Percentiles rank a stretch among this genome's conserved stretches.
Evolutionary conservation across 2,329 filamentous ascomycete genomes (phyloP).

Genomic region (Ophiocordyceps camponoti-leonardi): DNA sequence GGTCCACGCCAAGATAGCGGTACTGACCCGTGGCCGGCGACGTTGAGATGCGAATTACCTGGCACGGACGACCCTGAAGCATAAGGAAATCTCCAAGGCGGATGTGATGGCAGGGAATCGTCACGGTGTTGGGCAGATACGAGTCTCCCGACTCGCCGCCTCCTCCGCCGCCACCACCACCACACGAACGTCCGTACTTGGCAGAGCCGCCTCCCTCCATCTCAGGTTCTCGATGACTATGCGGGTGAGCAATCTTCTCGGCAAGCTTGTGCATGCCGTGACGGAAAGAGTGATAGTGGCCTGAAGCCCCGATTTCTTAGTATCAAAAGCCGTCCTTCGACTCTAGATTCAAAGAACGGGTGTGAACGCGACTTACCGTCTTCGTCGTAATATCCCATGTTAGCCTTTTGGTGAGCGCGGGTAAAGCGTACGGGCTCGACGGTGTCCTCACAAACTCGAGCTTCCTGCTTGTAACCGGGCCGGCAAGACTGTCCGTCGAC

Average conservation of each 20-base stretch:
- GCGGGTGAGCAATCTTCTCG: conserved; percentile 33
- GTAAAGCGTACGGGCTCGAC: conserved; percentile 34
- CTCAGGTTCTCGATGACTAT: conserved; percentile 28
- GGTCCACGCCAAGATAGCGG: conserved; percentile 97
- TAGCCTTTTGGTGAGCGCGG: conserved; percentile 27
- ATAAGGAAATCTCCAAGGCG: conserved; percentile 97
- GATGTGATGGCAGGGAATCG: conserved; percentile 98
- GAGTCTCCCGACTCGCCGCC: conserved; percentile 12
- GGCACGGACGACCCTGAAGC: conserved; percentile 96
- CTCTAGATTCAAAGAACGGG: background rate
- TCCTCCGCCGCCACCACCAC: background rate
- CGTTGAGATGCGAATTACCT: conserved; percentile 99
- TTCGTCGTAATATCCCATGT: conserved; percentile 51
- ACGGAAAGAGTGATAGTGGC: conserved; percentile 42
- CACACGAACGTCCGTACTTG: background rate
- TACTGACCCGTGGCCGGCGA: conserved; percentile 97
- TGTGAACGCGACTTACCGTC: conserved; percentile 27
- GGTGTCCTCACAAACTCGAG: conserved; percentile 48
- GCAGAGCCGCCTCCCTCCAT: background rate
- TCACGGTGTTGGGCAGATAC: conserved; percentile 63
- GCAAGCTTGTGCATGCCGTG: conserved; percentile 37
- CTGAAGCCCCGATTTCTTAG: conserved; percentile 14
- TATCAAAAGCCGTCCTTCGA: background rate
- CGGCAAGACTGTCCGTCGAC: conserved; percentile 27
- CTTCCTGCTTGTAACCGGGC: conserved; percentile 35